phyloP scores from a whole-genome alignment of 1,284 basidiomycete genomes.

The Hymenochaete sp. region DNA sequence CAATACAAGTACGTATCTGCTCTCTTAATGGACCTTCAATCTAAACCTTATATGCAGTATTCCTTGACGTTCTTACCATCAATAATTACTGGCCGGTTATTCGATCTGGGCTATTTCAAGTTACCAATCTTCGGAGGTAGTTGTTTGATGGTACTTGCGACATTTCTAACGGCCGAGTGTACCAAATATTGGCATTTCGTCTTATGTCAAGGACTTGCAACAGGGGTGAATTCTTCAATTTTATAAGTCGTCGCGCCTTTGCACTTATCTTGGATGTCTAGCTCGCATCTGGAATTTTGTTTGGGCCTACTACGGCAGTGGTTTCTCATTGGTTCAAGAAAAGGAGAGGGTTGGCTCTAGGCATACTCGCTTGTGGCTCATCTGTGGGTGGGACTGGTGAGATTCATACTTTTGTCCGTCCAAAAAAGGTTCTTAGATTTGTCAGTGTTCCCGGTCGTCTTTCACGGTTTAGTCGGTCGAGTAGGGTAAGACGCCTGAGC shows the following conservation, averaged over 20 bases:
- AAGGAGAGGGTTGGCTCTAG: conserved; percentile 35
- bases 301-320: conserved; percentile 38
- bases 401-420: too few species aligned
- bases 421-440: too few species aligned
- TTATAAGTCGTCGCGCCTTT: conserved; percentile 20
- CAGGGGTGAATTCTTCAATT: conserved; percentile 33
- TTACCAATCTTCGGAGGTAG: conserved; percentile 37
- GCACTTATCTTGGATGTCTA: conserved; percentile 17
- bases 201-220: conserved; percentile 43
- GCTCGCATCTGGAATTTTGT: conserved; percentile 39
- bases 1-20: conserved; percentile 25
- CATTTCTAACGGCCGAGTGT: conserved; percentile 49
- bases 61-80: conserved; percentile 36
- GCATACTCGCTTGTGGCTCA: conserved; percentile 33
- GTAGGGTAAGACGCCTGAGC: conserved; percentile 31
- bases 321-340: conserved; percentile 45
- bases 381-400: conserved; percentile 43
- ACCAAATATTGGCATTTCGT: conserved; percentile 52
- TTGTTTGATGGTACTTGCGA: conserved; percentile 36
- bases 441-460: conserved; percentile 32
- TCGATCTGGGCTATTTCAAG: conserved; percentile 50
- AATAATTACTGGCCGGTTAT: conserved; percentile 40
- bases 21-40: conserved; percentile 20
- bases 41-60: conserved; percentile 26
- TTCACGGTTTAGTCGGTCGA: conserved; percentile 33